Conservation (phyloP, 2,329 filamentous ascomycete genomes). For the Podosphaera xanthii region DNA sequence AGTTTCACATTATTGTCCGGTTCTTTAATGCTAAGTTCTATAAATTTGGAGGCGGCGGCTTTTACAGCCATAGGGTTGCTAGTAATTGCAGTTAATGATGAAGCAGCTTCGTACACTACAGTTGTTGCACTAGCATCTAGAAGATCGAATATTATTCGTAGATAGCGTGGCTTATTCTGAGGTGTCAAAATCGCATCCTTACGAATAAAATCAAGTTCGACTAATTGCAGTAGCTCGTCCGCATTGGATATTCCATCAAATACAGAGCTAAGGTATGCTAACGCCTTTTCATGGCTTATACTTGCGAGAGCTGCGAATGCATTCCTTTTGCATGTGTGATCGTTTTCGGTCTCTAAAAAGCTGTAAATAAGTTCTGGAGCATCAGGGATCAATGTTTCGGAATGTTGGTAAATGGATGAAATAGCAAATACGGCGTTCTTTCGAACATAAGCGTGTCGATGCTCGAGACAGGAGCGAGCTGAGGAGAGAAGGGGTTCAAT, state of each 20-base stretch:
- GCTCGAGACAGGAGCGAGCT: slow-evolving; percentile 75
- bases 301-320: slow-evolving; percentile 78
- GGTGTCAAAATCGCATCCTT: slow-evolving; percentile 91
- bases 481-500: slow-evolving; percentile 90
- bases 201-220: slow-evolving; percentile 89
- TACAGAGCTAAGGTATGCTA: slow-evolving; percentile 67
- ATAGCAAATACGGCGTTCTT: slow-evolving; percentile 96
- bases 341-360: slow-evolving; percentile 78
- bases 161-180: slow-evolving; percentile 79
- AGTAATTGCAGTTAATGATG: slow-evolving; percentile 77
- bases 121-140: slow-evolving; percentile 83
- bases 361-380: slow-evolving; percentile 75
- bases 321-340: slow-evolving; percentile 93
- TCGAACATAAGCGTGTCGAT: slow-evolving; percentile 90
- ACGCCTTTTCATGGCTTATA: slow-evolving; percentile 82
- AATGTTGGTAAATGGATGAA: slow-evolving; percentile 77
- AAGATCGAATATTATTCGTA: slow-evolving; percentile 88
- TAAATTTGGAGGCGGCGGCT: slow-evolving; percentile 85
- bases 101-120: slow-evolving; percentile 92
- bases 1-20: slow-evolving; percentile 98
- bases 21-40: slow-evolving; percentile 91
- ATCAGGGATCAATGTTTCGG: slow-evolving; percentile 79
- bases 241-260: slow-evolving; percentile 89
- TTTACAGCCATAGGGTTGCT: slow-evolving; percentile 96
- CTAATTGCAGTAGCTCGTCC: slow-evolving; percentile 79